A percentile compares a stretch with the other conserved stretches of the same genome.
Conservation (phyloP, 2,329 filamentous ascomycete species). For the Penicillium nordicum region DNA sequence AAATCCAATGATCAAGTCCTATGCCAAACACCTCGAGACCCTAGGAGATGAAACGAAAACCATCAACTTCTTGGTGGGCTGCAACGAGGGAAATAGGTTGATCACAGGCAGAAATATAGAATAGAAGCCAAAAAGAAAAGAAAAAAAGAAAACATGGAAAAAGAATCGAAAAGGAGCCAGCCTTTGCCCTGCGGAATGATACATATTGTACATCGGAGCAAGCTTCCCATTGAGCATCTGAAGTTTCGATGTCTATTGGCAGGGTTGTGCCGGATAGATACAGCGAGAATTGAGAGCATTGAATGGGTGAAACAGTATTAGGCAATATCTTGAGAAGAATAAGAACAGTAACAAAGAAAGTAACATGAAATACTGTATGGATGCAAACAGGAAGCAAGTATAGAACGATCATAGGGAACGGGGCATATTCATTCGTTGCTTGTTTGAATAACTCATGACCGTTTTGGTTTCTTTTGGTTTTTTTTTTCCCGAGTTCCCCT, state of each 20-base stretch:
- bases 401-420: conserved; percentile 16
- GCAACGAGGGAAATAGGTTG: neutral
- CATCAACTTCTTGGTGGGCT: neutral
- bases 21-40: neutral
- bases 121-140: neutral
- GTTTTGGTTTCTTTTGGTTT: conserved; percentile 15
- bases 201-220: conserved; percentile 6
- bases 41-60: neutral
- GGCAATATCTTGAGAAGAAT: conserved; percentile 17
- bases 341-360: conserved; percentile 19
- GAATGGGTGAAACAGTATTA: conserved; percentile 14
- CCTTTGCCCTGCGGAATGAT: conserved; percentile 4
- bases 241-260: neutral
- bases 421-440: conserved; percentile 30
- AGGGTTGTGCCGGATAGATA: neutral
- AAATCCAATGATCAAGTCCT: too few relatives aligned
- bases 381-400: conserved; percentile 14
- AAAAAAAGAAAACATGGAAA: neutral
- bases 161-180: conserved; percentile 9
- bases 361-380: conserved; percentile 11
- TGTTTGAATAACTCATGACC: conserved; percentile 25
- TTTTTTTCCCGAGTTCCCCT: conserved; percentile 1
- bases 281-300: neutral
- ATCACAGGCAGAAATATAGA: neutral
- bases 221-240: neutral